phyloP scores from a whole-genome alignment of 495 filamentous ascomycete species.

The Halenospora varia region DNA sequence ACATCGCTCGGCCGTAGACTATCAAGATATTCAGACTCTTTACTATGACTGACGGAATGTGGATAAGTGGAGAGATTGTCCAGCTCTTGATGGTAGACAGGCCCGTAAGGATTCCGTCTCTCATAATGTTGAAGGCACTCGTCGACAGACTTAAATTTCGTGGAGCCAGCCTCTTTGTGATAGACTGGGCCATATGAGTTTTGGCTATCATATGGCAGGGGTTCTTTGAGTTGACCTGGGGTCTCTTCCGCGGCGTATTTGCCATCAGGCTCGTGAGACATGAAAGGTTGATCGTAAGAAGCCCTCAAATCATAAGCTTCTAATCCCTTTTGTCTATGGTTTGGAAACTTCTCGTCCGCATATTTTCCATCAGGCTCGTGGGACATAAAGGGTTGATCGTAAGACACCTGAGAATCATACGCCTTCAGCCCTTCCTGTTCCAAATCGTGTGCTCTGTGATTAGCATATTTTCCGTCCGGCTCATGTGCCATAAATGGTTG shows the following conservation, averaged over 20 bases:
- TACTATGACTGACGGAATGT: no score
- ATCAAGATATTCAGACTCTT: no score
- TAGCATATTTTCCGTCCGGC: slow-evolving; percentile 9
- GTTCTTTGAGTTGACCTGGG: no score
- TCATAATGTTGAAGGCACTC: no score
- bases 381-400: not conserved
- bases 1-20: no score
- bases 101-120: no score
- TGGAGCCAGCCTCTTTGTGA: no score
- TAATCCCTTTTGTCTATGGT: slow-evolving; percentile 19
- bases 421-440: slow-evolving; percentile 17
- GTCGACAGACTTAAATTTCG: no score
- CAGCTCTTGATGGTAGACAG: no score
- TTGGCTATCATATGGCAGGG: not conserved
- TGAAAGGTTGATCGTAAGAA: not conserved
- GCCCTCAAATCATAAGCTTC: slow-evolving; percentile 13
- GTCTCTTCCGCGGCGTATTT: not conserved
- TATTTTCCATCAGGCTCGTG: not conserved
- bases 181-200: slow-evolving; percentile 8
- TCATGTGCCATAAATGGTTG: slow-evolving; percentile 1
- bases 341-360: not conserved
- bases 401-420: slow-evolving; percentile 1
- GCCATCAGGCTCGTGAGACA: not conserved
- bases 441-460: not conserved
- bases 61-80: no score